These are phyloP conservation scores for Pulicaria dysenterica DNA, from an alignment of 129 eudicot species.

Conservation along the genomic window DNA sequence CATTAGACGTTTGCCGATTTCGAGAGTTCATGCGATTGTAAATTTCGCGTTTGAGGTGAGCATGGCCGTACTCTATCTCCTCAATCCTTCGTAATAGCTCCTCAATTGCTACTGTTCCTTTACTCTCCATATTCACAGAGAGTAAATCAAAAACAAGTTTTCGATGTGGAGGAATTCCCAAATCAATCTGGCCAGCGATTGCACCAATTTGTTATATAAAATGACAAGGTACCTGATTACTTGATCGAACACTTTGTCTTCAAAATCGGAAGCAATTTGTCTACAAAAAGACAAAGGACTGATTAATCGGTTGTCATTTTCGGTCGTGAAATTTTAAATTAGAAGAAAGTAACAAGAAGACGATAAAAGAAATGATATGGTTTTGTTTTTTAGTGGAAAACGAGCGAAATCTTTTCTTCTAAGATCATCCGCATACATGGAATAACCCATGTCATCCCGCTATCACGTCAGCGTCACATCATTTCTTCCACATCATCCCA, in stretches of 20 bases:
- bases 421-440: no score
- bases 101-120: conserved; percentile 41
- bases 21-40: conserved; percentile 48
- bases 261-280: background rate
- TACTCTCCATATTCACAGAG: conserved; percentile 1
- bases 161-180: background rate
- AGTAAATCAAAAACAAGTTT: background rate
- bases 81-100: conserved; percentile 71
- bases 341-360: no score
- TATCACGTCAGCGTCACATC: no score
- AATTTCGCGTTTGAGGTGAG: conserved; percentile 65
- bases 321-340: no score
- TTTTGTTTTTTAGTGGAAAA: no score
- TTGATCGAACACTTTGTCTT: background rate
- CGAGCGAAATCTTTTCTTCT: no score
- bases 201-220: background rate
- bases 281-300: background rate
- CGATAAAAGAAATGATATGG: no score
- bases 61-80: conserved; percentile 69
- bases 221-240: background rate
- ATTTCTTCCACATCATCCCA: no score
- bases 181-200: background rate
- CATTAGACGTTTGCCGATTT: conserved; percentile 47
- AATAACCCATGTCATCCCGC: no score
- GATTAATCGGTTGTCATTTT: background rate